Conservation (phyloP, 129 eudicot genomes). For the Escallonia herrerae region DNA sequence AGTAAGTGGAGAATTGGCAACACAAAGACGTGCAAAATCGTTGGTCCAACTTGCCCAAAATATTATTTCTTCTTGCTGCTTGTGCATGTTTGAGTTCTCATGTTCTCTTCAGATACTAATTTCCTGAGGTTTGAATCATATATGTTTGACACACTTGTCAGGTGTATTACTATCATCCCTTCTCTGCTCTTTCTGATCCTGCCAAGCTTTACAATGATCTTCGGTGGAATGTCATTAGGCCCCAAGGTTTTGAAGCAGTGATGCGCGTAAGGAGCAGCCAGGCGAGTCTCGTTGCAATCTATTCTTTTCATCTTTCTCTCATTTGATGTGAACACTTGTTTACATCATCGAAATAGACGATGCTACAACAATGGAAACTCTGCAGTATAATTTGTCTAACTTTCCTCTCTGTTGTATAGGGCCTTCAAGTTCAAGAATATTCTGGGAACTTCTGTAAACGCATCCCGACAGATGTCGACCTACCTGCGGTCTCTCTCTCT, state of each 20-base stretch:
- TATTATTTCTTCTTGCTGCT: background rate
- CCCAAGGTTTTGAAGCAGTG: constrained; percentile 98
- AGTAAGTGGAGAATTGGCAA: too few relatives aligned
- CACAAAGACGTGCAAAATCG: too few relatives aligned
- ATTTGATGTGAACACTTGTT: background rate
- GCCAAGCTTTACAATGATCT: constrained; percentile 98
- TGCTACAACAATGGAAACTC: too few relatives aligned
- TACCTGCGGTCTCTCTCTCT: constrained; percentile 66
- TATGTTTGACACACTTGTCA: too few relatives aligned
- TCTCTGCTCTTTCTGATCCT: constrained; percentile 88
- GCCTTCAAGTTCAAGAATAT: constrained; percentile 95
- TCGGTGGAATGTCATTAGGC: constrained; percentile 96
- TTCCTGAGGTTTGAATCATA: background rate
- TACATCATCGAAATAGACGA: background rate
- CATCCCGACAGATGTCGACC: constrained; percentile 92
- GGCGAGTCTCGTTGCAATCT: constrained; percentile 25
- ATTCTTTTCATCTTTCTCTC: background rate
- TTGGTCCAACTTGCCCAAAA: background rate
- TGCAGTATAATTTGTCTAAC: background rate
- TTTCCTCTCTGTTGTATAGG: constrained; percentile 33
- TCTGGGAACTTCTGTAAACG: constrained; percentile 91
- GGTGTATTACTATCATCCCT: constrained; percentile 93
- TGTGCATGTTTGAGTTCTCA: background rate
- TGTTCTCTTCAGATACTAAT: background rate
- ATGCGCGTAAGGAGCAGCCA: constrained; percentile 99